Conservation (phyloP, 2,329 filamentous ascomycete genomes). For the Thielaviopsis musarum region DNA sequence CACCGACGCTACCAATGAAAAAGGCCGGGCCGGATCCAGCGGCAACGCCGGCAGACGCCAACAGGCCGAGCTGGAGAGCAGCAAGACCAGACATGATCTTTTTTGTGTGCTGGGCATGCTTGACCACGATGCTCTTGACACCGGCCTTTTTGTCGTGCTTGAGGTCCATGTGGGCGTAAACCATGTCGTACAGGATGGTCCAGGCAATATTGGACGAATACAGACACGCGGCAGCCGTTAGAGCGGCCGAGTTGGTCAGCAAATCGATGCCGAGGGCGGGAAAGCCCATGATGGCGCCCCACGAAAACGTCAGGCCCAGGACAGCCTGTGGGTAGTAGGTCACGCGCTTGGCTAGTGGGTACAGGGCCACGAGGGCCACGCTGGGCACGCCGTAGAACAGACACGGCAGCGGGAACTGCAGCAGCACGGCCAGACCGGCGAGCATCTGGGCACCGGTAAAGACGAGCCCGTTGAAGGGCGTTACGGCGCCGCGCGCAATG, state of each 20-base stretch:
- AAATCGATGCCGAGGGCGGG: constrained; percentile 66
- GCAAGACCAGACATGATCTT: constrained; percentile 55
- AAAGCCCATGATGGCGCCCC: constrained; percentile 79
- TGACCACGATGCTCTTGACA: constrained; percentile 75
- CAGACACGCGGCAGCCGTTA: constrained; percentile 49
- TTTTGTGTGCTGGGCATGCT: constrained; percentile 64
- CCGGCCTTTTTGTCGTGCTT: constrained; percentile 72
- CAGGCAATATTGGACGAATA: constrained; percentile 70
- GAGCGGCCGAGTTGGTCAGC: constrained; percentile 42
- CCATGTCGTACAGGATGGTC: constrained; percentile 84
- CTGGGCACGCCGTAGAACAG: constrained; percentile 66
- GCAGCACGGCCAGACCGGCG: constrained; percentile 52
- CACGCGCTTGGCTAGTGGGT: constrained; percentile 71
- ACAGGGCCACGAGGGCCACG: constrained; percentile 53
- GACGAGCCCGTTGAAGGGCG: constrained; percentile 50
- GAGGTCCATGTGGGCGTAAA: constrained; percentile 86
- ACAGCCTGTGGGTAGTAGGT: constrained; percentile 79
- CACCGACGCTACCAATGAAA: constrained; percentile 50
- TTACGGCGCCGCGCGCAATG: constrained; percentile 63
- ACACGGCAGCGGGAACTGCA: constrained; percentile 60
- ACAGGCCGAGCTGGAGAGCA: constrained; percentile 47
- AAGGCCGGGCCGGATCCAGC: constrained; percentile 53
- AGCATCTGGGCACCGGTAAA: constrained; percentile 63
- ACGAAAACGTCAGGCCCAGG: constrained; percentile 71
- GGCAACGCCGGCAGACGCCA: constrained; percentile 52